Conservation (phyloP, 164 flowering plant genomes). For the Macadamia integrifolia region DNA sequence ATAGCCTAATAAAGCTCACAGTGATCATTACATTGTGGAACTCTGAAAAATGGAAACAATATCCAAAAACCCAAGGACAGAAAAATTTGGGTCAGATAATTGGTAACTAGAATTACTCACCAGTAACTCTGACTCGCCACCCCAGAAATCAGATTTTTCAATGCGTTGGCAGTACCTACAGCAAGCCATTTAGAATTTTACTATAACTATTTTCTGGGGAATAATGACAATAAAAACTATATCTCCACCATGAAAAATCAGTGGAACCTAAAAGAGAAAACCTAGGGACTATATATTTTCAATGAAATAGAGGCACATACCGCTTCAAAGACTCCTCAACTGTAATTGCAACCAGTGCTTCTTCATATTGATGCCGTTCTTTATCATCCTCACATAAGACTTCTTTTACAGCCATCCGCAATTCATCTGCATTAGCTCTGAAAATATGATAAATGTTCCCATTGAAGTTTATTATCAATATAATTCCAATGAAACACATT, state of each 20-base stretch:
- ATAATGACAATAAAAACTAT: not conserved
- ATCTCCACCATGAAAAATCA: not conserved
- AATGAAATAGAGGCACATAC: constrained; percentile 22
- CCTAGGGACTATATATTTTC: not conserved
- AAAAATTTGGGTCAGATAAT: not conserved
- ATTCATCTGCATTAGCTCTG: constrained; percentile 55
- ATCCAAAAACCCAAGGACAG: not conserved
- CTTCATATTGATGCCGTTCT: constrained; percentile 65
- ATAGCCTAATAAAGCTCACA: no score
- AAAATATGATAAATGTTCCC: not conserved
- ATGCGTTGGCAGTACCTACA: constrained; percentile 88
- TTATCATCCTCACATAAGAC: constrained; percentile 60
- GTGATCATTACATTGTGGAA: no score
- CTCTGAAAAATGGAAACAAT: no score
- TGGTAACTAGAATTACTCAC: constrained; percentile 33
- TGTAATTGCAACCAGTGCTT: constrained; percentile 84
- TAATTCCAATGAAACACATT: not conserved
- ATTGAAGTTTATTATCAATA: not conserved
- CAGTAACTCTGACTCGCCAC: constrained; percentile 90
- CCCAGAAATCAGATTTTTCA: constrained; percentile 78
- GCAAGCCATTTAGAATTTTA: not conserved
- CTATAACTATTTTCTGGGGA: not conserved
- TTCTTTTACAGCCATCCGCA: constrained; percentile 90
- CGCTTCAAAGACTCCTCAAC: constrained; percentile 80
- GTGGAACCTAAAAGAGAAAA: not conserved